Evolutionary conservation across 139 green algal genomes (phyloP).

Genomic region (Chlorella sp.): DNA sequence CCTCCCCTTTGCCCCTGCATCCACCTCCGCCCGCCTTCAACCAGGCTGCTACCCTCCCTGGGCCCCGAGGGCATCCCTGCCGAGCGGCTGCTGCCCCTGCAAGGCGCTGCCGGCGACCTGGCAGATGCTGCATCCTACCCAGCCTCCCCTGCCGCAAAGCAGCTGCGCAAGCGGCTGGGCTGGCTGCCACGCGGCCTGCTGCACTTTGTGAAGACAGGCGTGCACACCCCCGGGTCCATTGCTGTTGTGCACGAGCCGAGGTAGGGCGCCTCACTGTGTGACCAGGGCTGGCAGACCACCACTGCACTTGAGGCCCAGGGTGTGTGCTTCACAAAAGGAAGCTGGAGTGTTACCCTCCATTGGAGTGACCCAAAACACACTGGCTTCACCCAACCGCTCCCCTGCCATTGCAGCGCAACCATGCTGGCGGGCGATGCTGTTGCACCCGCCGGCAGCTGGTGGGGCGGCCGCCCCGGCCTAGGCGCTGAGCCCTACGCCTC

Average conservation of each 20-base stretch:
- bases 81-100: conserved; percentile 6
- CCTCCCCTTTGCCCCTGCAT: too few species aligned
- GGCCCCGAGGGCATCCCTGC: not conserved
- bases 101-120: not conserved
- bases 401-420: not conserved
- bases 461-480: not conserved
- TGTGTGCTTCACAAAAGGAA: too few species aligned
- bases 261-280: too few species aligned
- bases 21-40: too few species aligned
- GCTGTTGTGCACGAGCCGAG: conserved; percentile 6
- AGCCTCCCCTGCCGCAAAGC: not conserved
- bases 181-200: conserved; percentile 13
- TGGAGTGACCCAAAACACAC: too few species aligned
- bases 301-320: too few species aligned
- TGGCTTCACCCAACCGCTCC: too few species aligned
- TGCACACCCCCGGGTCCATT: not conserved
- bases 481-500: not conserved
- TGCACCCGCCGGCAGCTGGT: not conserved
- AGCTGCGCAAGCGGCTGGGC: not conserved
- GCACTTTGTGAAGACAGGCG: not conserved
- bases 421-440: conserved; percentile 18
- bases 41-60: not conserved
- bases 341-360: too few species aligned
- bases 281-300: too few species aligned
- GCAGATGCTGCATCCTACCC: not conserved